Evolutionary conservation across 495 filamentous ascomycete species (phyloP).

Genomic region (Penicillium angulare): DNA sequence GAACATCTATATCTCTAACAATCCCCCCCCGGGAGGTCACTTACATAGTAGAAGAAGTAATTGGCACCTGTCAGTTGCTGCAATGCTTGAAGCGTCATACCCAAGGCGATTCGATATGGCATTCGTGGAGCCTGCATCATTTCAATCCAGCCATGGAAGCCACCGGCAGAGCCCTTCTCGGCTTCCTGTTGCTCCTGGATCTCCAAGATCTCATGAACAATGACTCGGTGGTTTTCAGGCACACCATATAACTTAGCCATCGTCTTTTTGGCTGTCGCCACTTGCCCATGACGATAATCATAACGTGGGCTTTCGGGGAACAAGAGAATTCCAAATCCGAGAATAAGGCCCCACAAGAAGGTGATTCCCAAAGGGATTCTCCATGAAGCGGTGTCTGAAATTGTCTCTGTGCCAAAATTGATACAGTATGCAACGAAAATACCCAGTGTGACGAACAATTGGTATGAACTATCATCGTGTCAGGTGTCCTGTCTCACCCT

Average conservation of each 20-base stretch:
- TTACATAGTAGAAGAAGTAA: conserved; percentile 74
- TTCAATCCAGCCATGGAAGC: conserved; percentile 29
- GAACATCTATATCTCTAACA: not conserved
- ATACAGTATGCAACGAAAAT: conserved; percentile 78
- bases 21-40: not conserved
- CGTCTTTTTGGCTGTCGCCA: conserved; percentile 59
- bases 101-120: conserved; percentile 65
- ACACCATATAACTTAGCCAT: conserved; percentile 70
- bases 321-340: conserved; percentile 65
- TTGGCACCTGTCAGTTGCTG: conserved; percentile 41
- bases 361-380: conserved; percentile 73
- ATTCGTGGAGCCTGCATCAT: conserved; percentile 67
- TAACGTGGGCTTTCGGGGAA: conserved; percentile 69
- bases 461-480: conserved; percentile 52
- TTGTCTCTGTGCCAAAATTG: conserved; percentile 66
- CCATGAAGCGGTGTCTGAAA: conserved; percentile 56
- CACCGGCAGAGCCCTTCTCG: conserved; percentile 48
- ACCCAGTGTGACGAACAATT: conserved; percentile 81
- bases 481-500: not conserved
- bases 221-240: conserved; percentile 54
- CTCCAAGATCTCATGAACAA: conserved; percentile 66
- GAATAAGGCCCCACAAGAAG: conserved; percentile 67
- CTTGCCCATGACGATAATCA: conserved; percentile 60
- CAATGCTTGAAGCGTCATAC: conserved; percentile 58
- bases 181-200: conserved; percentile 54